Evolutionary conservation across 306 rosid species (phyloP).

Genomic region (Quercus suber): DNA sequence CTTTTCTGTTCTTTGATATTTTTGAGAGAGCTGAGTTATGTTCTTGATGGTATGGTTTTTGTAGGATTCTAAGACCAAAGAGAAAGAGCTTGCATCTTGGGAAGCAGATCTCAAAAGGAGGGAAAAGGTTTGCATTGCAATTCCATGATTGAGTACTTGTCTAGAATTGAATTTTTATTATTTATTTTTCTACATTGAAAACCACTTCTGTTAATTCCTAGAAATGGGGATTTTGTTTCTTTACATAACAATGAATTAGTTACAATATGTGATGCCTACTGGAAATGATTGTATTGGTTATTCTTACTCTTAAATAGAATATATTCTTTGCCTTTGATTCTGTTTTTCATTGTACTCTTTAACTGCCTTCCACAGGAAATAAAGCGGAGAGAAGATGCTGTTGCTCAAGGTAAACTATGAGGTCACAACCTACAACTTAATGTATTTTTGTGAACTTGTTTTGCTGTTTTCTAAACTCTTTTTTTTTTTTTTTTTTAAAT

Average conservation of each 20-base stretch:
- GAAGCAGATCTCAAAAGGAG: slow-evolving; percentile 85
- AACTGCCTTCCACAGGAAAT: slow-evolving; percentile 59
- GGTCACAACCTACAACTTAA: slow-evolving; percentile 1
- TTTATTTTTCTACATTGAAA: neutral
- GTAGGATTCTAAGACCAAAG: slow-evolving; percentile 78
- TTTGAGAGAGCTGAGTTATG: slow-evolving; percentile 22
- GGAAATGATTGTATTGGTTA: neutral
- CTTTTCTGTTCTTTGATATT: slow-evolving; percentile 8
- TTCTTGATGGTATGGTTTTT: slow-evolving; percentile 17
- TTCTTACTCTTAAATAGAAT: slow-evolving; percentile 13
- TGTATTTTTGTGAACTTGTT: neutral
- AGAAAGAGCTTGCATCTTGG: slow-evolving; percentile 84
- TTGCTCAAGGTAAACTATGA: slow-evolving; percentile 52
- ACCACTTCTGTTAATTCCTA: neutral
- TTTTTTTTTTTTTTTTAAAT: neutral
- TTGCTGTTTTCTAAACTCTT: slow-evolving; percentile 7
- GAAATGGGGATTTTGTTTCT: slow-evolving; percentile 15
- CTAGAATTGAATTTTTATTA: neutral
- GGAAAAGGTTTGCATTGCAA: slow-evolving; percentile 58
- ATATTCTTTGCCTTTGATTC: slow-evolving; percentile 18
- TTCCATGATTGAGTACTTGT: slow-evolving; percentile 1
- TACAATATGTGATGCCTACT: neutral
- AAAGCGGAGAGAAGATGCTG: slow-evolving; percentile 83
- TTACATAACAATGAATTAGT: neutral
- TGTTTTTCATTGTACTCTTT: slow-evolving; percentile 5